phyloP scores from a whole-genome alignment of 148 eudicot species.

The Vaccinium darrowii region DNA sequence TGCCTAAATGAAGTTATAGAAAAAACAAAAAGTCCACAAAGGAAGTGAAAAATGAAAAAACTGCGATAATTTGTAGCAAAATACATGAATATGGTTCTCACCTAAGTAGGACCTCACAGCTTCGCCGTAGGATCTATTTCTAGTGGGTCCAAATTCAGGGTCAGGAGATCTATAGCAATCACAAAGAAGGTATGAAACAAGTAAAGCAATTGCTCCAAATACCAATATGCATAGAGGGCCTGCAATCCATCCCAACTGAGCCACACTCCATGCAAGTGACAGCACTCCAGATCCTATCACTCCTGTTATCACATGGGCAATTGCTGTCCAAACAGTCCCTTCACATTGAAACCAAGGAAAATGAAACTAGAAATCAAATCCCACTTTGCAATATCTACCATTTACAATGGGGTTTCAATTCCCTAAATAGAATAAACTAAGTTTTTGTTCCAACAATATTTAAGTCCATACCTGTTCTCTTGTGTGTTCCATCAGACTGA shows the following conservation, averaged over 20 bases:
- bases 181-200: not conserved
- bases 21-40: too few relatives aligned
- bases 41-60: too few relatives aligned
- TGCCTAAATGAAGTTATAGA: too few relatives aligned
- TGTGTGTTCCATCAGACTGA: not conserved
- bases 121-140: not conserved
- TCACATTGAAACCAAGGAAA: not conserved
- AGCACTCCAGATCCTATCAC: not conserved
- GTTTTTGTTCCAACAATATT: not conserved
- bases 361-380: too few relatives aligned
- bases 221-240: not conserved
- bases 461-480: not conserved
- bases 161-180: not conserved
- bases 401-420: too few relatives aligned
- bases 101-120: not conserved
- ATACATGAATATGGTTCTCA: not conserved
- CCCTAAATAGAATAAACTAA: too few relatives aligned
- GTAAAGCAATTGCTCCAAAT: not conserved
- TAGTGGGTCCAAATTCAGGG: not conserved
- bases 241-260: not conserved
- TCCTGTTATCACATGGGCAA: not conserved
- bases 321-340: not conserved
- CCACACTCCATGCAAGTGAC: slow-evolving; percentile 2
- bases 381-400: not conserved
- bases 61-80: too few relatives aligned